phyloP scores from a whole-genome alignment of 2,329 filamentous ascomycete species.

The Xylariaceae sp. region DNA sequence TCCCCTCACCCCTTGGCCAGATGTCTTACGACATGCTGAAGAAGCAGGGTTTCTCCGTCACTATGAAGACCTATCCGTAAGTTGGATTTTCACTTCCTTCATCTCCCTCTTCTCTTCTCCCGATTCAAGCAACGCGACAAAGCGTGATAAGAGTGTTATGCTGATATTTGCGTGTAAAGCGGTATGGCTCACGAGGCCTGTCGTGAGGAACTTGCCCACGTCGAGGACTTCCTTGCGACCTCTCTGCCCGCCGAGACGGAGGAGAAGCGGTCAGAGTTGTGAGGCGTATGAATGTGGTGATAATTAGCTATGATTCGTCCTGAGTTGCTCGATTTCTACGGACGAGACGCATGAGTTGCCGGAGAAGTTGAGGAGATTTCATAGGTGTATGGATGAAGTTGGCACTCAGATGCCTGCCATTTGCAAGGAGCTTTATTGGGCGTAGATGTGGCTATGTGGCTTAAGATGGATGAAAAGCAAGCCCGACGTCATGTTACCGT shows the following conservation, averaged over 20 bases:
- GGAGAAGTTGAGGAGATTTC: background rate
- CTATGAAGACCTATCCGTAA: conserved; percentile 70
- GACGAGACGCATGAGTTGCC: background rate
- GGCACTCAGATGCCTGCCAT: background rate
- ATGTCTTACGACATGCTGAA: conserved; percentile 62
- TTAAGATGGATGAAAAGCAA: no score
- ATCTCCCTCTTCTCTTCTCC: background rate
- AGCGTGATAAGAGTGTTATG: background rate
- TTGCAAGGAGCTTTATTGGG: background rate
- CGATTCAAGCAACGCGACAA: background rate
- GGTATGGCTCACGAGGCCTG: conserved; percentile 71
- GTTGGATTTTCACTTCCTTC: conserved; percentile 28
- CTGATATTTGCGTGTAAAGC: conserved; percentile 36
- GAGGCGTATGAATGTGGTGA: background rate
- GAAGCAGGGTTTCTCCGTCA: conserved; percentile 65
- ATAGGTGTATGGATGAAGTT: background rate
- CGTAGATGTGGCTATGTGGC: background rate
- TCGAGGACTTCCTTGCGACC: conserved; percentile 56
- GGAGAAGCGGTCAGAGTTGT: conserved; percentile 38
- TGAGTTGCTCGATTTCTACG: background rate
- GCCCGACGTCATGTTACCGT: no score
- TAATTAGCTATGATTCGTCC: background rate
- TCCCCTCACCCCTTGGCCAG: conserved; percentile 63
- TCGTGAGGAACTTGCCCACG: conserved; percentile 72
- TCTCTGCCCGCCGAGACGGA: conserved; percentile 41